A percentile compares a stretch with the other conserved stretches of the same genome.
Conservation (phyloP, 2,329 filamentous ascomycete species). For the Ambrosiella xylebori region DNA sequence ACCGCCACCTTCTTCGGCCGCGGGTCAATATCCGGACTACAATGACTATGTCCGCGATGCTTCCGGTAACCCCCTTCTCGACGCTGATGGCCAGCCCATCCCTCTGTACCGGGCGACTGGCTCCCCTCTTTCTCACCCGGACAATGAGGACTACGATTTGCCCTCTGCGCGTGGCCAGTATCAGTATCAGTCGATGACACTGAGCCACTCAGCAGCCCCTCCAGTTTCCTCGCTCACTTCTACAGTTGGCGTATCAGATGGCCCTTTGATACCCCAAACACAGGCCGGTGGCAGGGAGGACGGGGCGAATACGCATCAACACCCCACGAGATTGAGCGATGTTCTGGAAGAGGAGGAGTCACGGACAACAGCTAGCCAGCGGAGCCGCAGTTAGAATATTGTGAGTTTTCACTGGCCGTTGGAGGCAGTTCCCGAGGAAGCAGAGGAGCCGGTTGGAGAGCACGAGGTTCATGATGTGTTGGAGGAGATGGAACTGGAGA, state of each 20-base stretch:
- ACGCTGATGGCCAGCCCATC: slow-evolving; percentile 17
- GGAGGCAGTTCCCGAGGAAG: background rate
- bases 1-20: slow-evolving; percentile 14
- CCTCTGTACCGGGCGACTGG: slow-evolving; percentile 6
- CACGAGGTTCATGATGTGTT: no score
- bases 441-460: no score
- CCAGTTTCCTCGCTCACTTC: slow-evolving; percentile 9
- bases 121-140: slow-evolving; percentile 6
- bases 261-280: background rate
- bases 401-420: background rate
- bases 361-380: slow-evolving; percentile 51
- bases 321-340: slow-evolving; percentile 76
- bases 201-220: slow-evolving; percentile 2
- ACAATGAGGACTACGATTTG: slow-evolving; percentile 17
- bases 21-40: background rate
- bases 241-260: background rate
- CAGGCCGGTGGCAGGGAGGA: slow-evolving; percentile 23
- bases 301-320: slow-evolving; percentile 72
- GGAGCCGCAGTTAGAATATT: slow-evolving; percentile 25
- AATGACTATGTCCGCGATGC: slow-evolving; percentile 16
- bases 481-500: no score
- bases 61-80: slow-evolving; percentile 14
- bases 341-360: slow-evolving; percentile 76
- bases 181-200: slow-evolving; percentile 7
- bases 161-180: slow-evolving; percentile 23